A percentile compares a stretch with the other conserved stretches of the same genome.
These are phyloP conservation scores for Forsythia suspensa DNA, from an alignment of 257 asterid species.

Conservation along the genomic window DNA sequence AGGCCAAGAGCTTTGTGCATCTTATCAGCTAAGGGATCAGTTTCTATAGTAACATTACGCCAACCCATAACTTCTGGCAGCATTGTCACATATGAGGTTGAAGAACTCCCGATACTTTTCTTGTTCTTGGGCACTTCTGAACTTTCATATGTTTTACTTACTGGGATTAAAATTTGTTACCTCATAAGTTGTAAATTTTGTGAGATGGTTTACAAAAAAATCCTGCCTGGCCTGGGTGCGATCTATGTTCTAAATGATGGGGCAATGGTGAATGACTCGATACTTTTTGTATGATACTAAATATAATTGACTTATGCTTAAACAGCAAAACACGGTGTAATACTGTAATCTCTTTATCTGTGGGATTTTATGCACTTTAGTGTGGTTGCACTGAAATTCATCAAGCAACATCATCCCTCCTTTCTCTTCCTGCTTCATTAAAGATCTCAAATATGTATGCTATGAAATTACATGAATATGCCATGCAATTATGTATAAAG, in stretches of 20 bases:
- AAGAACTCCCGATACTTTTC: not conserved
- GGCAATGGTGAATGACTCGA: not conserved
- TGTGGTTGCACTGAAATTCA: too few species aligned
- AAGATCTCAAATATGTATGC: too few species aligned
- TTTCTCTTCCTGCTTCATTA: too few species aligned
- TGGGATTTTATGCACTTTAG: too few species aligned
- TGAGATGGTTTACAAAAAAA: not conserved
- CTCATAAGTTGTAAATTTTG: not conserved
- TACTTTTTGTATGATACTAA: too few species aligned
- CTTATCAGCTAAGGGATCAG: slow-evolving; percentile 79
- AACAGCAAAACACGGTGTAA: too few species aligned
- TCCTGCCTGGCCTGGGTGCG: not conserved
- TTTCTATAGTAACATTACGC: slow-evolving; percentile 71
- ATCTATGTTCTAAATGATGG: not conserved
- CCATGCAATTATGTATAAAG: not conserved
- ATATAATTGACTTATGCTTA: too few species aligned
- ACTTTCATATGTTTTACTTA: not conserved
- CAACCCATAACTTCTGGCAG: slow-evolving; percentile 65
- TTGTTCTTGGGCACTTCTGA: not conserved
- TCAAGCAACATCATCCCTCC: too few species aligned
- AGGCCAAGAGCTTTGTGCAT: slow-evolving; percentile 76
- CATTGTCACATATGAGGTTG: slow-evolving; percentile 82
- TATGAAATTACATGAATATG: not conserved
- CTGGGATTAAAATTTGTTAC: not conserved
- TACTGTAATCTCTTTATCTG: too few species aligned